Conservation (phyloP, 495 filamentous ascomycete species). For the Penicillium pancosmium region DNA sequence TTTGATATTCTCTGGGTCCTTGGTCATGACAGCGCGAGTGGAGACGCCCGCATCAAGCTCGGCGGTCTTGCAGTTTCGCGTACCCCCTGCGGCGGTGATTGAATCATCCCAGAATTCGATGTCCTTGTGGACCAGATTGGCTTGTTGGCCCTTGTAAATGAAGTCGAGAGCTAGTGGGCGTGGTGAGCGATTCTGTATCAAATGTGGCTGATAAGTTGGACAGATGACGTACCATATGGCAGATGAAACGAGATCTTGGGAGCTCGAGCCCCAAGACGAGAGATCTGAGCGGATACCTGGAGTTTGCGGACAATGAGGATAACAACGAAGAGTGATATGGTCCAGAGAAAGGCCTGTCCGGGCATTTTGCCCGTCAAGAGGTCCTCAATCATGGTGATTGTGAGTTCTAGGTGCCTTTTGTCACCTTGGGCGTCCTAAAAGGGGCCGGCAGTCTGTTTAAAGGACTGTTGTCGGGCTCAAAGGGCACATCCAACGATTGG, state of each 20-base stretch:
- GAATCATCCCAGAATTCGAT: constrained; percentile 60
- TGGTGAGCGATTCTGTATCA: constrained; percentile 10
- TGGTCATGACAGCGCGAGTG: constrained; percentile 62
- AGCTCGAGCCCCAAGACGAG: constrained; percentile 40
- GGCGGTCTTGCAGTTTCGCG: constrained; percentile 52
- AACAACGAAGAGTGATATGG: constrained; percentile 30
- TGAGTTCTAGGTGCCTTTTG: constrained; percentile 4
- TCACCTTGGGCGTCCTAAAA: not conserved
- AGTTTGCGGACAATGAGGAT: constrained; percentile 33
- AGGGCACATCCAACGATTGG: not conserved
- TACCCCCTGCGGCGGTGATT: constrained; percentile 44
- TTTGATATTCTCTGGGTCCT: constrained; percentile 69
- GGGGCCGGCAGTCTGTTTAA: not conserved
- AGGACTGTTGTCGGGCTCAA: not conserved
- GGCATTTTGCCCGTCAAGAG: constrained; percentile 31
- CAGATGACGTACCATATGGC: constrained; percentile 38
- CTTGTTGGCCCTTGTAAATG: constrained; percentile 53
- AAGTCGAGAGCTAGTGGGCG: constrained; percentile 61
- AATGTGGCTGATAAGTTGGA: not conserved
- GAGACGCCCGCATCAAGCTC: constrained; percentile 60
- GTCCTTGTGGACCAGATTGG: constrained; percentile 54
- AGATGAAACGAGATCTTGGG: constrained; percentile 36
- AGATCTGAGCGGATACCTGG: constrained; percentile 36
- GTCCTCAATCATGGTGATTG: constrained; percentile 46
- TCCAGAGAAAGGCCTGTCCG: constrained; percentile 27